Evolutionary conservation across 2,329 filamentous ascomycete species (phyloP).

Genomic region (Penicillium griseofulvum): DNA sequence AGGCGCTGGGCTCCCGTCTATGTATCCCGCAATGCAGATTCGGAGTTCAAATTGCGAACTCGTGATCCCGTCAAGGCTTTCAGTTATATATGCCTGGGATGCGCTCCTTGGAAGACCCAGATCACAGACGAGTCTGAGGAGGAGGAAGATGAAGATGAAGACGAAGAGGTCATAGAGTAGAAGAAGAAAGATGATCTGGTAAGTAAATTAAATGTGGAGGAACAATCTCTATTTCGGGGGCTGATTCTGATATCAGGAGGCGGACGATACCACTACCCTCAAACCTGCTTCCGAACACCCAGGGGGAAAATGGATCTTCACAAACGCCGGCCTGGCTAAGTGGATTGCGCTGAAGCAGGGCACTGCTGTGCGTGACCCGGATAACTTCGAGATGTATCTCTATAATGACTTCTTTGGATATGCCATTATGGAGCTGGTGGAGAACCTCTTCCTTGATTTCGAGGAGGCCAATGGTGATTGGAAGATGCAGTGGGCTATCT

Average conservation of each 20-base stretch:
- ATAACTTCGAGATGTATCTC: constrained; percentile 44
- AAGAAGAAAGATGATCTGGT: neutral
- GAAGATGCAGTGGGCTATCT: constrained; percentile 44
- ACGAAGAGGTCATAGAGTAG: neutral
- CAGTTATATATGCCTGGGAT: neutral
- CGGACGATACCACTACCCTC: neutral
- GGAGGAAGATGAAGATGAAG: neutral
- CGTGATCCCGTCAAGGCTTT: neutral
- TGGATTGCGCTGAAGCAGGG: neutral
- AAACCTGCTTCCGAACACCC: neutral
- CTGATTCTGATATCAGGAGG: neutral
- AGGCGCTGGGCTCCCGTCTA: neutral
- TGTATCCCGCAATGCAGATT: neutral
- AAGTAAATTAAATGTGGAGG: neutral
- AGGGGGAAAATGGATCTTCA: neutral
- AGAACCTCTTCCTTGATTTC: constrained; percentile 46
- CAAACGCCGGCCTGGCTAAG: neutral
- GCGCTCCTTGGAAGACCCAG: neutral
- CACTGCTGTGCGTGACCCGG: constrained; percentile 22
- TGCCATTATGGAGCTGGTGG: constrained; percentile 43
- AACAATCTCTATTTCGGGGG: neutral
- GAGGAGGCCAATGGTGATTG: constrained; percentile 34
- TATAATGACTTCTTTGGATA: constrained; percentile 46
- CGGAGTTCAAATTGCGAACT: neutral
- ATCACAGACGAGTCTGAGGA: neutral